A percentile compares a stretch with the other conserved stretches of the same genome.
phyloP scores from a whole-genome alignment of 2,329 filamentous ascomycete genomes.

The Aspergillus awamori region DNA sequence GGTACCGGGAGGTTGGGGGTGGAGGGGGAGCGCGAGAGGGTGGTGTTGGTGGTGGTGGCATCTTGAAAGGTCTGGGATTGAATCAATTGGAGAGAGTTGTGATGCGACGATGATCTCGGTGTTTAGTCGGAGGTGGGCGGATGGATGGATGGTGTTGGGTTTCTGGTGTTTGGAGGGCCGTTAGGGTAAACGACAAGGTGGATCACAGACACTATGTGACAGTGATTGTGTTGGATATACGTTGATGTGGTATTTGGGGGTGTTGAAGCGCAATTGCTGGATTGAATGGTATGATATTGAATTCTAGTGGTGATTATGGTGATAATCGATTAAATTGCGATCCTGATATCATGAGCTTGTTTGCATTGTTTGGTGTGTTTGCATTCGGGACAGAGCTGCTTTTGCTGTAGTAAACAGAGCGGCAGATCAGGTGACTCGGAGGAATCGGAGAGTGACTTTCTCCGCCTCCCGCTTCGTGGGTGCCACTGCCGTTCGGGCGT shows the following conservation, averaged over 20 bases:
- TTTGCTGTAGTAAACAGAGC: too few relatives aligned
- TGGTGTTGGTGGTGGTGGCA: conserved; percentile 6
- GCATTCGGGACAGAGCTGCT: too few relatives aligned
- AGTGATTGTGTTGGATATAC: neutral
- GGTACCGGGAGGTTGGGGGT: conserved; percentile 16
- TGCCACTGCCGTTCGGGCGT: too few relatives aligned
- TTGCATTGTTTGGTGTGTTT: too few relatives aligned
- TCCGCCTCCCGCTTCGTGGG: too few relatives aligned
- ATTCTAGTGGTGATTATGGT: too few relatives aligned
- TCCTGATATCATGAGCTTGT: too few relatives aligned
- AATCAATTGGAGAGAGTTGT: neutral
- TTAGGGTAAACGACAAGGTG: neutral
- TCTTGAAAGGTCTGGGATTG: conserved; percentile 2
- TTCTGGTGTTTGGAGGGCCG: neutral
- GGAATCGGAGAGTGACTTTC: neutral
- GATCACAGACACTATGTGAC: neutral
- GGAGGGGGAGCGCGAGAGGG: conserved; percentile 9
- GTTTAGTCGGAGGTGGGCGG: neutral
- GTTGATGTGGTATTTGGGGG: neutral
- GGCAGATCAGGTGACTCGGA: too few relatives aligned
- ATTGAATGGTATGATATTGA: neutral
- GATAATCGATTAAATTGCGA: too few relatives aligned
- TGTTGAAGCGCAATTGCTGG: neutral
- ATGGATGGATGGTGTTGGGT: neutral
- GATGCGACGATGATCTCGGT: neutral